Conservation (phyloP, 148 eudicot species). For the Rhododendron vialii region DNA sequence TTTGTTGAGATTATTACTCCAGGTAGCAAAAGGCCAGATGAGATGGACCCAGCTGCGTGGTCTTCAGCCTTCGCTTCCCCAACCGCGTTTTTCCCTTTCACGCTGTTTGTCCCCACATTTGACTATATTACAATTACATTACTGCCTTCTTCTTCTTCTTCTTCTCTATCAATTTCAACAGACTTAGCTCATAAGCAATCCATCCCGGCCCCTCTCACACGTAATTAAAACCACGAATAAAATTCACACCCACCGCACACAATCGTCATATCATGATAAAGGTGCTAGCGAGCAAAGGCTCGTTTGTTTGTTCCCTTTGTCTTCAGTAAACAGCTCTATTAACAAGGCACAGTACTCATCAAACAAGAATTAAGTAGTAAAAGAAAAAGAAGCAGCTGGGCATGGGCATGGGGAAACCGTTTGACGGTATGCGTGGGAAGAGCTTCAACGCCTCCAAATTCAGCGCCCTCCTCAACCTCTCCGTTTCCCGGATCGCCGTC, state of each 20-base stretch:
- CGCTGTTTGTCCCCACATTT: not conserved
- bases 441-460: conserved; percentile 38
- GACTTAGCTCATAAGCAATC: not conserved
- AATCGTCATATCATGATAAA: not conserved
- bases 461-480: conserved; percentile 28
- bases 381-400: not conserved
- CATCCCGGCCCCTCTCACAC: not conserved
- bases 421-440: conserved; percentile 46
- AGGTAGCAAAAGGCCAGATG: too few relatives aligned
- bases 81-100: too few relatives aligned
- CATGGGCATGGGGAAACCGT: conserved; percentile 35
- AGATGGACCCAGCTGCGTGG: too few relatives aligned
- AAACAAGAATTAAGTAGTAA: too few relatives aligned
- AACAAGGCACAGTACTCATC: too few relatives aligned
- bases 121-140: too few relatives aligned
- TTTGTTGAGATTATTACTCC: too few relatives aligned
- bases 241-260: not conserved
- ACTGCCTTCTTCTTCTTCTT: not conserved
- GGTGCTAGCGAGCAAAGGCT: conserved; percentile 16
- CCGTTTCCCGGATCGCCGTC: conserved; percentile 44
- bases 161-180: not conserved
- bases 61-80: too few relatives aligned
- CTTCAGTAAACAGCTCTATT: not conserved
- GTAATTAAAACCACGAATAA: not conserved
- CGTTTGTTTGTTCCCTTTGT: not conserved